Conservation (phyloP, 306 rosid species). For the Hippophae gyantsensis region DNA sequence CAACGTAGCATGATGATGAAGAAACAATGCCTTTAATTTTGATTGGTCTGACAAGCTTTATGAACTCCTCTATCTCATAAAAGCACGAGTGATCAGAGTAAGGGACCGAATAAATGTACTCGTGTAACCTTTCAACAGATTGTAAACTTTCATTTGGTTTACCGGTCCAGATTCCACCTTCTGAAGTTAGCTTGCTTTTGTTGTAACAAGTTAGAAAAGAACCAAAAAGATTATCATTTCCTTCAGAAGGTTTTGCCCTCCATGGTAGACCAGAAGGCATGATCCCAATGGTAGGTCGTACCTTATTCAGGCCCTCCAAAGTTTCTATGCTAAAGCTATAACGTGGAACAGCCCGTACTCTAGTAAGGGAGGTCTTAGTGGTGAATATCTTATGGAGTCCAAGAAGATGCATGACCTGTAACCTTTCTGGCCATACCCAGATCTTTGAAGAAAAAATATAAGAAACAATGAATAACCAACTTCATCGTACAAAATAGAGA, state of each 20-base stretch:
- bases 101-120: constrained; percentile 46
- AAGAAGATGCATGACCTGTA: constrained; percentile 71
- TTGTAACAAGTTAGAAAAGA: constrained; percentile 34
- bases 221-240: constrained; percentile 24
- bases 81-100: constrained; percentile 69
- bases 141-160: constrained; percentile 17
- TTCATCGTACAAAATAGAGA: neutral
- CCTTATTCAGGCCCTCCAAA: constrained; percentile 42
- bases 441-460: constrained; percentile 31
- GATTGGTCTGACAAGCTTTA: constrained; percentile 53
- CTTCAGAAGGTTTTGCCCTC: constrained; percentile 29
- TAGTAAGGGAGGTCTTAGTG: constrained; percentile 49
- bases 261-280: constrained; percentile 79
- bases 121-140: constrained; percentile 26
- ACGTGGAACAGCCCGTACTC: constrained; percentile 81
- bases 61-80: constrained; percentile 42
- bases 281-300: constrained; percentile 58
- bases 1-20: constrained; percentile 48
- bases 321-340: constrained; percentile 62
- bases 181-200: constrained; percentile 21
- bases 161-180: constrained; percentile 18
- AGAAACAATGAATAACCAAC: neutral
- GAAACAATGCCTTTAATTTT: constrained; percentile 55
- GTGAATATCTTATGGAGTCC: constrained; percentile 50
- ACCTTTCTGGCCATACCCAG: constrained; percentile 79